Percentiles rank a stretch among this genome's conserved stretches.
Evolutionary conservation across 2,329 filamentous ascomycete species (phyloP).

Genomic region (Fusarium sp.): DNA sequence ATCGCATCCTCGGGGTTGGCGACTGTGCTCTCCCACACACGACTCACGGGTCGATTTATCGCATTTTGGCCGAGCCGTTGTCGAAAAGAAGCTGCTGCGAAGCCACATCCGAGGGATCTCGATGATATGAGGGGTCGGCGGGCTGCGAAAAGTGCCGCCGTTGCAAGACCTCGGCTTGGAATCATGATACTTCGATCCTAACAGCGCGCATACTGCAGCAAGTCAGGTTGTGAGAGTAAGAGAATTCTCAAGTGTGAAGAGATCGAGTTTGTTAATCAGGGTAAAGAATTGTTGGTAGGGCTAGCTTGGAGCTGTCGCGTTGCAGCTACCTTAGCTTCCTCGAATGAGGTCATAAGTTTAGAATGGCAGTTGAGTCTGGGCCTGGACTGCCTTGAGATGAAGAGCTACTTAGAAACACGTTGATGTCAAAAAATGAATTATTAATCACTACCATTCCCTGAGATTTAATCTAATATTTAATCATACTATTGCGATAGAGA

Average conservation of each 20-base stretch:
- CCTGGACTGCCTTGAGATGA: neutral
- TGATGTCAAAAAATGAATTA: neutral
- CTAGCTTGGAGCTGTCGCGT: constrained; percentile 12
- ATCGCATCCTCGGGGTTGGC: constrained; percentile 19
- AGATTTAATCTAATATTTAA: neutral
- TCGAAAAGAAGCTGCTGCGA: constrained; percentile 23
- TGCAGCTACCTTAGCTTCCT: constrained; percentile 4
- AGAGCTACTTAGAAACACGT: neutral
- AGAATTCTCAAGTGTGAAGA: neutral
- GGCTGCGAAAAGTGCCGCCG: constrained; percentile 36
- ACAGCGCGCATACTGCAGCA: constrained; percentile 16
- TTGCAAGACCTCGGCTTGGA: constrained; percentile 38
- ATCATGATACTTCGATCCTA: constrained; percentile 41
- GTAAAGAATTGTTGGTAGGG: neutral
- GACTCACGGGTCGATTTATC: constrained; percentile 6
- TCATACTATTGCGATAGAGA: neutral
- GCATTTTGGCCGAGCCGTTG: constrained; percentile 3
- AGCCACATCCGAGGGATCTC: constrained; percentile 9
- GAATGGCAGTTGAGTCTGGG: neutral
- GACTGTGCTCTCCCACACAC: constrained; percentile 41
- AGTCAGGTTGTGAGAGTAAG: neutral
- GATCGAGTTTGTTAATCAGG: neutral
- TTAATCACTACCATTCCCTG: neutral
- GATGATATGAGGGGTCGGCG: constrained; percentile 32
- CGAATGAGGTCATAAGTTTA: constrained; percentile 15